Evolutionary conservation across 768 basidiomycete genomes (phyloP).

Genomic region (Leccinum olivaceopallidum): DNA sequence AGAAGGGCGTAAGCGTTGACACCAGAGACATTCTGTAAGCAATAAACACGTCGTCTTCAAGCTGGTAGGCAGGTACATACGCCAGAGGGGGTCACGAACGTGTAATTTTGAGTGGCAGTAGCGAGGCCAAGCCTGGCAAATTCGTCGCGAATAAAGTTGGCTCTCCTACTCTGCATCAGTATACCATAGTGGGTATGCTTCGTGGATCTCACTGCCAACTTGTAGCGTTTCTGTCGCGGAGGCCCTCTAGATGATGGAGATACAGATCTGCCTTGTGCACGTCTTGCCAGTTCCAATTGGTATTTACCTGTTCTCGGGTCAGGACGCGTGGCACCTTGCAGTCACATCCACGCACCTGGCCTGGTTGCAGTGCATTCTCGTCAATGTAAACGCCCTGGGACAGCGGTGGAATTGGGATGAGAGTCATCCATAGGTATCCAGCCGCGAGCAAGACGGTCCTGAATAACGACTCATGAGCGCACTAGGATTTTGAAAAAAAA

Average conservation of each 20-base stretch:
- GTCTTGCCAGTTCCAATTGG: conserved; percentile 89
- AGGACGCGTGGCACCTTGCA: background rate
- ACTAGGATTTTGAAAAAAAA: background rate
- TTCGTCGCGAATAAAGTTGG: conserved; percentile 57
- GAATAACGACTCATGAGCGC: background rate
- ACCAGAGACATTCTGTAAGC: conserved; percentile 54
- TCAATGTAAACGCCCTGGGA: conserved; percentile 80
- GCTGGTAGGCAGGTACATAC: conserved; percentile 35
- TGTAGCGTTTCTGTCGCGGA: conserved; percentile 64
- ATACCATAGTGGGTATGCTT: conserved; percentile 1
- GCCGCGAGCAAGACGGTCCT: conserved; percentile 59
- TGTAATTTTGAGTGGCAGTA: conserved; percentile 68
- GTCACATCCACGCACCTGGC: conserved; percentile 56
- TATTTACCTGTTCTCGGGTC: conserved; percentile 67
- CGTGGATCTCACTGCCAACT: conserved; percentile 64
- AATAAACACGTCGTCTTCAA: background rate
- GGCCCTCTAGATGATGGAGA: conserved; percentile 63
- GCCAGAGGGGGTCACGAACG: conserved; percentile 49
- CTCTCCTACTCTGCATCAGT: conserved; percentile 50
- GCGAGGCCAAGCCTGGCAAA: conserved; percentile 76
- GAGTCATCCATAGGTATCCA: conserved; percentile 85
- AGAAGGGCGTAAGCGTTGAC: conserved; percentile 83
- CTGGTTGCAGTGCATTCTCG: conserved; percentile 95
- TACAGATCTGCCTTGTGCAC: conserved; percentile 87
- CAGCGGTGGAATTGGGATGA: conserved; percentile 66